Conservation (phyloP, 78 protist genomes). For the Monocercomonoides exilis region DNA sequence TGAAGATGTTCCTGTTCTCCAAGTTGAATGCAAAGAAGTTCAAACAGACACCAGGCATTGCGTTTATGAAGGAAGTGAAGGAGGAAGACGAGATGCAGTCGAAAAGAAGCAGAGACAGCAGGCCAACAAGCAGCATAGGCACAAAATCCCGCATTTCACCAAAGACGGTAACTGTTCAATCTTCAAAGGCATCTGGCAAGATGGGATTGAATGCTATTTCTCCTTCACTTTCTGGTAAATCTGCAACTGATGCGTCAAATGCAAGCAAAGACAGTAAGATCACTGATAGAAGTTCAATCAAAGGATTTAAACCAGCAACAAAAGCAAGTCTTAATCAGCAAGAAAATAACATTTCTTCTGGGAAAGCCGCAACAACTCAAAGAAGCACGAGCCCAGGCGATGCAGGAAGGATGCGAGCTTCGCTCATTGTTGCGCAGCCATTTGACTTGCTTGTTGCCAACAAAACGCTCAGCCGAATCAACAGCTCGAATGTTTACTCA, state of each 20-base stretch:
- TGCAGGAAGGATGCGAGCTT: neutral
- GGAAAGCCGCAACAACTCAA: too few relatives aligned
- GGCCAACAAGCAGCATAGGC: too few relatives aligned
- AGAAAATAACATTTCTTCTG: too few relatives aligned
- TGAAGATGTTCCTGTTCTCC: slow-evolving; percentile 12
- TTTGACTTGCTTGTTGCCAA: neutral
- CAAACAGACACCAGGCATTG: neutral
- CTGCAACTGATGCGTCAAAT: neutral
- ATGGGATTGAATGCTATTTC: neutral
- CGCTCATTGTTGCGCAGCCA: too few relatives aligned
- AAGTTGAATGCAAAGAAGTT: neutral
- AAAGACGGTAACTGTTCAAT: too few relatives aligned
- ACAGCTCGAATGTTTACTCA: neutral
- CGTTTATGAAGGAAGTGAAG: too few relatives aligned
- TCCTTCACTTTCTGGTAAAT: neutral
- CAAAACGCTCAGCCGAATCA: neutral
- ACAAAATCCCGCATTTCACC: too few relatives aligned
- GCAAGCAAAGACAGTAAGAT: neutral
- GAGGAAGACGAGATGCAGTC: neutral
- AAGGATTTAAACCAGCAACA: too few relatives aligned
- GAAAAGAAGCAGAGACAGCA: too few relatives aligned
- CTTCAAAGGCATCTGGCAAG: neutral
- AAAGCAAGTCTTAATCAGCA: too few relatives aligned
- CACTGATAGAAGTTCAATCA: too few relatives aligned
- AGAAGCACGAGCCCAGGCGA: neutral